phyloP scores from a whole-genome alignment of 495 filamentous ascomycete genomes.

The Parachaetomium inaequale region DNA sequence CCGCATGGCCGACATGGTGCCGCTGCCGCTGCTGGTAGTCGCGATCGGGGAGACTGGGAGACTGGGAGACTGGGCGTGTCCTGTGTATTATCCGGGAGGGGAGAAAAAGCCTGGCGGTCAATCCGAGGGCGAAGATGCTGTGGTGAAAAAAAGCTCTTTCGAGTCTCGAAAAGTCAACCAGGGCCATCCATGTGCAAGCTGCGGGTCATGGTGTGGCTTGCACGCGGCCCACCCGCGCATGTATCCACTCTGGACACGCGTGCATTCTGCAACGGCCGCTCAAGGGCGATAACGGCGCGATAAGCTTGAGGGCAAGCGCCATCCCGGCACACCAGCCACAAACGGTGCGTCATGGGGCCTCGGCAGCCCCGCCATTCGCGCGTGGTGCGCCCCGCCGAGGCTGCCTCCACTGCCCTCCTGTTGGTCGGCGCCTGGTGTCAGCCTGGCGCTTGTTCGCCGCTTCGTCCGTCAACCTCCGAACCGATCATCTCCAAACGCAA shows the following conservation, averaged over 20 bases:
- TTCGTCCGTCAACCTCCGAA: neutral
- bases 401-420: neutral
- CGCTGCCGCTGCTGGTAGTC: conserved; percentile 9
- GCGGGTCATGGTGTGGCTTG: conserved; percentile 22
- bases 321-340: conserved; percentile 21
- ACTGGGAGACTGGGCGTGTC: too few relatives aligned
- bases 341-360: conserved; percentile 20
- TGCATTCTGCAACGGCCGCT: neutral
- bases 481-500: too few relatives aligned
- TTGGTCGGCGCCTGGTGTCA: neutral
- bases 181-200: conserved; percentile 20
- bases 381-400: neutral
- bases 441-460: neutral
- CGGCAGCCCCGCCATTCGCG: neutral
- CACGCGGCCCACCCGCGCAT: conserved; percentile 7
- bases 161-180: conserved; percentile 21
- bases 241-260: conserved; percentile 5
- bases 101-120: conserved; percentile 13
- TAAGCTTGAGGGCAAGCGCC: neutral
- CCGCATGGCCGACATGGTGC: conserved; percentile 41
- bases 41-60: neutral
- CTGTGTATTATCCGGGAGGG: neutral
- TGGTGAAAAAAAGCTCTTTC: conserved; percentile 21
- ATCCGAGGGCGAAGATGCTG: conserved; percentile 1
- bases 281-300: neutral